phyloP scores from a whole-genome alignment of 306 rosid genomes.

The Cucurbita argyrosperma region DNA sequence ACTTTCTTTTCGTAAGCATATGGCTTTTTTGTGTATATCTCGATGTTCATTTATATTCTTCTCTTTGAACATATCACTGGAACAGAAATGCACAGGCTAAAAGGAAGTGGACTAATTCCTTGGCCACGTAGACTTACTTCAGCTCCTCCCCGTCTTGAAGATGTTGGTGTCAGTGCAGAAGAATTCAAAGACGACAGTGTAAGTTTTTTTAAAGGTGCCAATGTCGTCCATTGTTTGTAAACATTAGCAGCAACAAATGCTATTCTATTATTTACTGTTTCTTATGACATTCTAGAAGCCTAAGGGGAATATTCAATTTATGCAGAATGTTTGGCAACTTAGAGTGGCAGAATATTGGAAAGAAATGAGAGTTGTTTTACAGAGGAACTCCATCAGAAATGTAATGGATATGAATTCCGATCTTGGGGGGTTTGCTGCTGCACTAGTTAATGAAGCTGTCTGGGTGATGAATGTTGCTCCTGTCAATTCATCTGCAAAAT shows the following conservation, averaged over 20 bases:
- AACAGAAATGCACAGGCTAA: slow-evolving; percentile 36
- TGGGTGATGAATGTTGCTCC: slow-evolving; percentile 63
- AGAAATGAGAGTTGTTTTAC: slow-evolving; percentile 35
- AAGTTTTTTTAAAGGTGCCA: slow-evolving; percentile 10
- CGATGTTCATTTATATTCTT: background rate
- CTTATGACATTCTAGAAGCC: background rate
- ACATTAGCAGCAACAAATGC: slow-evolving; percentile 1
- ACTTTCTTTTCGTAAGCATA: background rate
- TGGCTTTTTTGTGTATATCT: background rate
- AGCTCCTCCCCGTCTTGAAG: slow-evolving; percentile 42
- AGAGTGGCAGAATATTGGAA: slow-evolving; percentile 49
- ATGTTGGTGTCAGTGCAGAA: slow-evolving; percentile 29
- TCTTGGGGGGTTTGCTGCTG: slow-evolving; percentile 54
- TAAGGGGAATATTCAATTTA: background rate
- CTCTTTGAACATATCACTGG: background rate
- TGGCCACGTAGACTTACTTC: slow-evolving; percentile 50
- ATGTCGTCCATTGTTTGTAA: background rate
- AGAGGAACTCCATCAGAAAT: slow-evolving; percentile 36
- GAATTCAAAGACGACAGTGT: slow-evolving; percentile 48
- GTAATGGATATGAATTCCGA: slow-evolving; percentile 57
- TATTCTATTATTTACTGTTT: background rate
- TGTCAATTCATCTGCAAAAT: slow-evolving; percentile 24
- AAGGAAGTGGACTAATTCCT: slow-evolving; percentile 32
- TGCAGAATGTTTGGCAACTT: slow-evolving; percentile 36
- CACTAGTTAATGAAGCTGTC: slow-evolving; percentile 26